A percentile compares a stretch with the other conserved stretches of the same genome.
Evolutionary conservation across 2,329 filamentous ascomycete genomes (phyloP).

Genomic region (Chrysoporthe deuterocubensis): DNA sequence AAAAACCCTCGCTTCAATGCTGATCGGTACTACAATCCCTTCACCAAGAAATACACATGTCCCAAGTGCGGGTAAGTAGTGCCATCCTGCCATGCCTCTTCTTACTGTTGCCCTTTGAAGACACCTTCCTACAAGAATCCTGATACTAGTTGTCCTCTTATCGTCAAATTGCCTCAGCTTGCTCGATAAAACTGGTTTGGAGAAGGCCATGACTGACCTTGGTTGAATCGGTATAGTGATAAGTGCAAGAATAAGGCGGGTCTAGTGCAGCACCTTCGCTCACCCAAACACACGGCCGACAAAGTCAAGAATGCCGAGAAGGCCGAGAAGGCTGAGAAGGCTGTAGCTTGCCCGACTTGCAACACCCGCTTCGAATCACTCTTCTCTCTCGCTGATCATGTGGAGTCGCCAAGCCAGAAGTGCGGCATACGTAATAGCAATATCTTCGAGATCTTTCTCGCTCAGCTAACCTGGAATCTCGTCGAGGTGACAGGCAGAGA

Average conservation of each 20-base stretch:
- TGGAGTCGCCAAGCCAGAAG: conserved; percentile 46
- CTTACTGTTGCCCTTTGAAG: no score
- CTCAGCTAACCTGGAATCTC: conserved; percentile 45
- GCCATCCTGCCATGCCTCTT: no score
- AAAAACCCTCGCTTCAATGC: conserved; percentile 51
- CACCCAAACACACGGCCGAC: conserved; percentile 42
- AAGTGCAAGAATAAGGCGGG: conserved; percentile 40
- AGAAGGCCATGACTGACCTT: conserved; percentile 24
- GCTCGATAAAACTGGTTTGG: background rate
- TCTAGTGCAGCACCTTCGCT: conserved; percentile 50
- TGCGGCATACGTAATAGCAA: conserved; percentile 50
- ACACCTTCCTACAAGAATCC: background rate
- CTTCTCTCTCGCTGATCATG: conserved; percentile 51
- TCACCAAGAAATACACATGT: conserved; percentile 54
- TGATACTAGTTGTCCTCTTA: no score
- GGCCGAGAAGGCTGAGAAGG: conserved; percentile 27
- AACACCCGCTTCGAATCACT: conserved; percentile 45
- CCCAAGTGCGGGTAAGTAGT: conserved; percentile 59
- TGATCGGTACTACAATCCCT: conserved; percentile 49
- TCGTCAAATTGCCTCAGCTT: background rate
- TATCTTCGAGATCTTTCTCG: conserved; percentile 43
- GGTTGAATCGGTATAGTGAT: conserved; percentile 40
- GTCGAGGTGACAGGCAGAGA: conserved; percentile 39
- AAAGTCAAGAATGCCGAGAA: conserved; percentile 30
- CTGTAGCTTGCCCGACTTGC: conserved; percentile 52